These are phyloP conservation scores for Ogataea paraovalis DNA, from an alignment of 805 yeast species.

Conservation along the genomic window DNA sequence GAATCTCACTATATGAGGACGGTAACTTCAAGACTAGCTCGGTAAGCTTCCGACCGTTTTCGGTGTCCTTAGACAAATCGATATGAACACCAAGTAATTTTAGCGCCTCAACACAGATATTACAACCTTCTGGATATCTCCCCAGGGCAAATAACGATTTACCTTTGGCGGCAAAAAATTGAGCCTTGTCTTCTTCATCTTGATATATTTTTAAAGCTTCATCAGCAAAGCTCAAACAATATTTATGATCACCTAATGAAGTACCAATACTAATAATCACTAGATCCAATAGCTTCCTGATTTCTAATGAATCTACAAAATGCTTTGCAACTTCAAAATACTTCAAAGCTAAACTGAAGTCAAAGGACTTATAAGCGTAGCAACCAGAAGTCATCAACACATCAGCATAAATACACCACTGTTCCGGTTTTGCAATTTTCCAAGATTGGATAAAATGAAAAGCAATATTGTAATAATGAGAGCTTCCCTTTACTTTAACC, in stretches of 20 bases:
- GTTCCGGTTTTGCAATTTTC: constrained; percentile 33
- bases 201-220: constrained; percentile 29
- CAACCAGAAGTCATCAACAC: constrained; percentile 42
- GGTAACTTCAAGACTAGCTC: constrained; percentile 33
- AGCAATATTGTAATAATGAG: constrained; percentile 35
- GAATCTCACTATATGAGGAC: constrained; percentile 35
- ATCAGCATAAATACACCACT: constrained; percentile 32
- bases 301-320: constrained; percentile 23
- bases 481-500: not conserved
- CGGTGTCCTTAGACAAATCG: not conserved
- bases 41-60: constrained; percentile 19
- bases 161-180: constrained; percentile 35
- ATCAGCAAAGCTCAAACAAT: constrained; percentile 35
- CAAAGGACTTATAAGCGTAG: constrained; percentile 41
- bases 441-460: constrained; percentile 36
- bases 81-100: constrained; percentile 31
- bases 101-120: constrained; percentile 34
- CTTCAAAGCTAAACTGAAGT: constrained; percentile 37
- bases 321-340: constrained; percentile 36
- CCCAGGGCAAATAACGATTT: constrained; percentile 34
- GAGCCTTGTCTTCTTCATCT: constrained; percentile 31
- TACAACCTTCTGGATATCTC: constrained; percentile 30
- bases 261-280: constrained; percentile 33
- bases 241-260: constrained; percentile 29
- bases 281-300: constrained; percentile 25